phyloP scores from a whole-genome alignment of 208 protist genomes.

The Trichomonas vaginalis region DNA sequence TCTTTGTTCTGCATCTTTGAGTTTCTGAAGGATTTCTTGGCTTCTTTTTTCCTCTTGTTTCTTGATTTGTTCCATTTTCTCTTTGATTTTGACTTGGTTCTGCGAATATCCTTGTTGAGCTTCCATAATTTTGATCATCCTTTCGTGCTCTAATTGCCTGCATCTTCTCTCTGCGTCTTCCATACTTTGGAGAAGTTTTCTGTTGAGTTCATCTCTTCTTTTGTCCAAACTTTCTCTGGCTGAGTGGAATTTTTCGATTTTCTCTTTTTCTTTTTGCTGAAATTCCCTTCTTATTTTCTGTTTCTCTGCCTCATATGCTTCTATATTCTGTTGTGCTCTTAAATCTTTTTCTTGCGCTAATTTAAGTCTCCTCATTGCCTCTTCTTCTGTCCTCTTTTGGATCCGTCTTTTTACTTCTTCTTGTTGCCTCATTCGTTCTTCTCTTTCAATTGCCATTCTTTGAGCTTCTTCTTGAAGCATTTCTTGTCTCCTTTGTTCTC shows the following conservation, averaged over 20 bases:
- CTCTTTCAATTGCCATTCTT: background rate
- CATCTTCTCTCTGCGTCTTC: background rate
- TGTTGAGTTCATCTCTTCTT: background rate
- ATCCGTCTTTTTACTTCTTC: background rate
- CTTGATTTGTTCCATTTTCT: background rate
- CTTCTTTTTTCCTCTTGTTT: background rate
- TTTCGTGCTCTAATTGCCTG: background rate
- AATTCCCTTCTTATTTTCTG: background rate
- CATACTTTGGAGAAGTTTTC: background rate
- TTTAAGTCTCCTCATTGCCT: background rate
- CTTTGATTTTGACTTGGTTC: background rate
- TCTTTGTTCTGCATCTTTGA: background rate
- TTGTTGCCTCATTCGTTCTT: background rate
- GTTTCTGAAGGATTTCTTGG: background rate
- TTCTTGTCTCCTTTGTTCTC: background rate
- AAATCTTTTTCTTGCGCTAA: background rate
- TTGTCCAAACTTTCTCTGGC: background rate
- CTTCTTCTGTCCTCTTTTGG: background rate
- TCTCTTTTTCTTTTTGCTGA: background rate
- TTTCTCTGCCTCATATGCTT: background rate
- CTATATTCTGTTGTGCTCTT: background rate
- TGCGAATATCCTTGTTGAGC: background rate
- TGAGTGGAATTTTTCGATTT: background rate
- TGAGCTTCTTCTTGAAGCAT: background rate
- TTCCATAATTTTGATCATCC: background rate